These are phyloP conservation scores for Suillus subluteus DNA, from an alignment of 768 basidiomycete species.

Conservation along the genomic window DNA sequence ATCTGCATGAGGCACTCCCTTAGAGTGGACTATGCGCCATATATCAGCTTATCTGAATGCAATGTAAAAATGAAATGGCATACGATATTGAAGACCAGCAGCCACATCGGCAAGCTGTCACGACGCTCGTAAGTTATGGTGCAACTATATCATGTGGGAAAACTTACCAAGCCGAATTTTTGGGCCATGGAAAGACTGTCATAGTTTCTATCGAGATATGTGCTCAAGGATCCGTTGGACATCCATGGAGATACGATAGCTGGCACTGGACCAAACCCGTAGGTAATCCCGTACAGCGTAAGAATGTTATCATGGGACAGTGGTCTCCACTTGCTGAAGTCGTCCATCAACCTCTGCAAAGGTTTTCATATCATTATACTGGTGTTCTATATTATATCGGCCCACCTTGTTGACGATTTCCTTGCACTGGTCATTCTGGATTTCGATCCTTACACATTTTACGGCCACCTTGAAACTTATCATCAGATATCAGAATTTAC, in stretches of 20 bases:
- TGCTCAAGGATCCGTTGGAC: conserved; percentile 19
- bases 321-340: conserved; percentile 2
- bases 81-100: conserved; percentile 14
- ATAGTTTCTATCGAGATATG: conserved; percentile 18
- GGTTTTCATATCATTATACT: neutral
- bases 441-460: conserved; percentile 29
- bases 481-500: neutral
- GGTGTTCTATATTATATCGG: neutral
- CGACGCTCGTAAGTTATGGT: neutral
- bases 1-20: neutral
- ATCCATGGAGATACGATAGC: conserved; percentile 27
- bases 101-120: conserved; percentile 14
- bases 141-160: neutral
- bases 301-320: conserved; percentile 45
- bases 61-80: neutral
- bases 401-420: conserved; percentile 20
- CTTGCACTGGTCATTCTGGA: conserved; percentile 10
- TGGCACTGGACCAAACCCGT: conserved; percentile 23
- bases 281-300: conserved; percentile 38
- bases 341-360: neutral
- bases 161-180: conserved; percentile 6
- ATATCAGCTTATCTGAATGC: neutral
- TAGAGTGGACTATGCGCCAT: neutral
- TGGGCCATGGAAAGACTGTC: neutral
- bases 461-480: conserved; percentile 26